Percentiles rank a stretch among this genome's conserved stretches.
phyloP scores from a whole-genome alignment of 768 basidiomycete species.

The Dioszegia hungarica region DNA sequence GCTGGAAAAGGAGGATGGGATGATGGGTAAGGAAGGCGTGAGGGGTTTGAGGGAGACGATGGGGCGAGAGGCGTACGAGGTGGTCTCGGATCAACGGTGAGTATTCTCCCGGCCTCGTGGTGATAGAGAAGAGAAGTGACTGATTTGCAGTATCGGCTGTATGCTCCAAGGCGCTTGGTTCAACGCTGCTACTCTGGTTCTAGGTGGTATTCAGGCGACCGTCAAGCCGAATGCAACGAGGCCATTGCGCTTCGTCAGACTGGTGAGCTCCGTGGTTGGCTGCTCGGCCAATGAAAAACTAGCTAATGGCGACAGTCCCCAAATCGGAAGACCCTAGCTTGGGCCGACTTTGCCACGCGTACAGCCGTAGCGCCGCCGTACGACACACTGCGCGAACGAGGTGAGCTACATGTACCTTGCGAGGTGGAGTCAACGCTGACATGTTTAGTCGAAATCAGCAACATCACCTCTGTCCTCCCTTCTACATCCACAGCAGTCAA shows the following conservation, averaged over 20 bases:
- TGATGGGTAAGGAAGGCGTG: constrained; percentile 21
- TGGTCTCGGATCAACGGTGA: constrained; percentile 36
- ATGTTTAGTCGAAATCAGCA: constrained; percentile 25
- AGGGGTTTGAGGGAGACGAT: constrained; percentile 35
- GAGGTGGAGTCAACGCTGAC: too few species aligned
- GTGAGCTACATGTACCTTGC: constrained; percentile 25
- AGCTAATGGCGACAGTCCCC: constrained; percentile 20
- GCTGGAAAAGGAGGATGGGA: constrained; percentile 42
- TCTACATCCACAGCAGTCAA: constrained; percentile 30
- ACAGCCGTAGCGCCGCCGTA: constrained; percentile 15
- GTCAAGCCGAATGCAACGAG: constrained; percentile 18
- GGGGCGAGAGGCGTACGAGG: constrained; percentile 30
- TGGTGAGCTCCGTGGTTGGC: constrained; percentile 19
- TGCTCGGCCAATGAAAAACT: neutral
- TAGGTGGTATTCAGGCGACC: constrained; percentile 13
- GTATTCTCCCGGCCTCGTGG: neutral
- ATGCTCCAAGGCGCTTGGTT: constrained; percentile 45
- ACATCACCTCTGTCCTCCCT: constrained; percentile 21
- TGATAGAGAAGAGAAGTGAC: neutral
- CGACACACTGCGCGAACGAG: constrained; percentile 26
- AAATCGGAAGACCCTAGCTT: constrained; percentile 30
- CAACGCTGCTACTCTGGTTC: constrained; percentile 25
- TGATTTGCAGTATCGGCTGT: constrained; percentile 28
- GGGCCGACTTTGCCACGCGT: constrained; percentile 31
- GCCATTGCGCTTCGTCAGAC: constrained; percentile 33